A percentile compares a stretch with the other conserved stretches of the same genome.
Evolutionary conservation across 2,329 filamentous ascomycete genomes (phyloP).

Genomic region (Hortaea sp.): DNA sequence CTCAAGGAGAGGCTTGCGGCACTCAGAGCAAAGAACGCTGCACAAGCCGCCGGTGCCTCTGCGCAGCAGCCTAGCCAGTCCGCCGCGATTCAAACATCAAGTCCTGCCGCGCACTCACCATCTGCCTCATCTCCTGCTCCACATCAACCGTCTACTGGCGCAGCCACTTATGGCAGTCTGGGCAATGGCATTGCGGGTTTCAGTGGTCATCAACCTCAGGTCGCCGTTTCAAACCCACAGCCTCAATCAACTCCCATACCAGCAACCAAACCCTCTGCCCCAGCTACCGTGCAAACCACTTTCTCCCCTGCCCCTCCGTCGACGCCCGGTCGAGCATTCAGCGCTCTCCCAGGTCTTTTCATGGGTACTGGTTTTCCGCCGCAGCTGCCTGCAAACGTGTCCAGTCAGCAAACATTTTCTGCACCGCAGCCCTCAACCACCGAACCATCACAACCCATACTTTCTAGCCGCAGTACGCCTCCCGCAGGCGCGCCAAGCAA

Average conservation of each 20-base stretch:
- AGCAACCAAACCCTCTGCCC: not conserved
- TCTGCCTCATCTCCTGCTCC: not conserved
- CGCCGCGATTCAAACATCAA: too few relatives aligned
- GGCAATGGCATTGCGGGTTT: constrained; percentile 6
- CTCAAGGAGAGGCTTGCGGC: constrained; percentile 71
- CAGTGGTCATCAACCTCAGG: not conserved
- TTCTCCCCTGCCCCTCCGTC: constrained; percentile 4
- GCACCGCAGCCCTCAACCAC: not conserved
- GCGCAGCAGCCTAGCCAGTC: too few relatives aligned
- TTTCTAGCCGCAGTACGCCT: not conserved
- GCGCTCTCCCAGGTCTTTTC: constrained; percentile 14
- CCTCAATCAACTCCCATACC: not conserved
- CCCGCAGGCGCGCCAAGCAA: constrained; percentile 40
- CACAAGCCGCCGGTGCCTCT: constrained; percentile 7
- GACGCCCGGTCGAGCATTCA: constrained; percentile 7
- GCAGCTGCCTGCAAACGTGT: not conserved
- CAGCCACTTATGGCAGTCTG: constrained; percentile 2
- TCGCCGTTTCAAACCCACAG: not conserved
- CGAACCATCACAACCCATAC: not conserved
- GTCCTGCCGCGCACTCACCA: not conserved
- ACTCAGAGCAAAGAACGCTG: constrained; percentile 38
- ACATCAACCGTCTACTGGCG: too few relatives aligned
- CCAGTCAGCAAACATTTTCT: not conserved
- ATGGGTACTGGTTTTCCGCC: constrained; percentile 9
- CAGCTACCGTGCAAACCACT: not conserved